Conservation (phyloP, 2,329 filamentous ascomycete species). For the Aspergillus ochraceoroseus region DNA sequence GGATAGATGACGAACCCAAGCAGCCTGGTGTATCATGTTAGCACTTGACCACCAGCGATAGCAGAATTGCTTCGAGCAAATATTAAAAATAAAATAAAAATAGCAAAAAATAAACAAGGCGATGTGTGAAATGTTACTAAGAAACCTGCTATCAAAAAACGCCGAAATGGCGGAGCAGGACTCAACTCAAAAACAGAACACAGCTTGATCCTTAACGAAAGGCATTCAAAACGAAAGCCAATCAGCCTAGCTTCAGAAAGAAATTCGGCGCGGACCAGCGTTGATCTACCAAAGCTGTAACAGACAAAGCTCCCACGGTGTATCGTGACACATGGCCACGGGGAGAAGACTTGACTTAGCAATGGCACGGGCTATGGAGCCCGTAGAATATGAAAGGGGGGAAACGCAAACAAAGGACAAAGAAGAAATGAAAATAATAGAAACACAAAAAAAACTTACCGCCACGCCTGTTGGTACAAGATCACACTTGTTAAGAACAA, state of each 20-base stretch:
- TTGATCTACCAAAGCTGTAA: constrained; percentile 99
- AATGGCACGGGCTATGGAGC: constrained; percentile 38
- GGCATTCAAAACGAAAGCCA: constrained; percentile 82
- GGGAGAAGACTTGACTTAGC: constrained; percentile 89
- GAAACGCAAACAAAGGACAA: constrained; percentile 8
- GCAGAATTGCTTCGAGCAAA: too few relatives aligned
- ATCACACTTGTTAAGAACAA: constrained; percentile 87
- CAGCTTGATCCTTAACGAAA: constrained; percentile 67
- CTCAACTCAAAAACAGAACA: constrained; percentile 98
- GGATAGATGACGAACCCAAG: constrained; percentile 83
- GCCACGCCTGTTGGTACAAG: constrained; percentile 86
- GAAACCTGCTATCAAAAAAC: constrained; percentile 70
- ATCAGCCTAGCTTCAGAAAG: constrained; percentile 64
- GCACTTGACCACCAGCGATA: constrained; percentile 28
- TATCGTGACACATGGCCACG: constrained; percentile 52
- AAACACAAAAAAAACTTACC: constrained; percentile 62
- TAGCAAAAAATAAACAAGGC: constrained; percentile 38
- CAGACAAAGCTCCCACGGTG: constrained; percentile 77
- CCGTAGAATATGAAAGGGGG: constrained; percentile 16
- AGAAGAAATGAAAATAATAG: constrained; percentile 1
- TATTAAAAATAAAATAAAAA: constrained; percentile 25
- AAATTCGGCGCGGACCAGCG: constrained; percentile 62
- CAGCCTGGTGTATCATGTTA: constrained; percentile 58
- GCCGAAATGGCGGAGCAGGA: constrained; percentile 61
- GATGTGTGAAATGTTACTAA: constrained; percentile 99